Evolutionary conservation across 768 basidiomycete genomes (phyloP), one percentile per base, ranked within the genome.

Genomic region (Boletus pseudopeckii): DNA sequence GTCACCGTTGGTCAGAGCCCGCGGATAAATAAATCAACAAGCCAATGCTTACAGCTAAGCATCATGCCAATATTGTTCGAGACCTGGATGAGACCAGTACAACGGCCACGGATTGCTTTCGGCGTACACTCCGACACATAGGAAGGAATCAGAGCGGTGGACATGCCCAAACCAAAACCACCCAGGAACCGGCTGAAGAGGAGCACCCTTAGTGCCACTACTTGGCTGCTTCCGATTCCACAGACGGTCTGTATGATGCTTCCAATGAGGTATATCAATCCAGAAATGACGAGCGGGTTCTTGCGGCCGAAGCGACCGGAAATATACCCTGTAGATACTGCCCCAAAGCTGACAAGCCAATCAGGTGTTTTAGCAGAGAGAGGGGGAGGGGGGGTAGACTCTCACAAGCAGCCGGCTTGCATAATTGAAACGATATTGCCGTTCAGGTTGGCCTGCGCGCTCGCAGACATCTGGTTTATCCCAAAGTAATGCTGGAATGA

Each of bases 91-190:
- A 75, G 62, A 6, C 78, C 77, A 4, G 80, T 79, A 49, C 79
- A 79, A 7, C 80, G 72, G 3, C 80, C 80, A 34, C 80, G 73
- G 41, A 82, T 79, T 14, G 66, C 62, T 48, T 66, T 74, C 2
- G 80, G 80, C 3, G 74, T 72, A 45, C 73, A 80, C 62, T 82
- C 81, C 1, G 79, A 80, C 10, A 80, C 72, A 44, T 81, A 82
- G 0, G 77, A 71, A 13, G 80, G 80, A 6, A 79, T 74, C 2
- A 81, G 64, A 5, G 79, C 77, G 1, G 76, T 74, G 7, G 77
- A 72, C 74, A 79, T 77, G 14, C 83, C 82, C 28, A 85, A 75
- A 7, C 85, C 84, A 47, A 85, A 71, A 18, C 86, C 85, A 7
- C 79, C 76, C 0, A 87, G 51, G 66, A 85, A 86, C 5, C 82